Conservation (phyloP, 257 asterid genomes). For the Solanum ossicruentum region DNA sequence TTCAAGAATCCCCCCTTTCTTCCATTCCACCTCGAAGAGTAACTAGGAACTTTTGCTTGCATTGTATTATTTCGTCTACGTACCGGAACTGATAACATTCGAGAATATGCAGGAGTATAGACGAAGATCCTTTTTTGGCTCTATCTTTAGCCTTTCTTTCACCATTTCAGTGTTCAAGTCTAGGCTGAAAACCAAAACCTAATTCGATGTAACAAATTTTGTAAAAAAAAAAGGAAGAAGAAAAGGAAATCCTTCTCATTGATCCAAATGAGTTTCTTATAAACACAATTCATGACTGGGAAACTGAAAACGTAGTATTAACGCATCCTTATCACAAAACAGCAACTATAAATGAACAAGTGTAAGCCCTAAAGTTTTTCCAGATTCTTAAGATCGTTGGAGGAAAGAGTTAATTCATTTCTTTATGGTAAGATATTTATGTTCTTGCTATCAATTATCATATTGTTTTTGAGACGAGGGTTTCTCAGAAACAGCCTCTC, state of each 20-base stretch:
- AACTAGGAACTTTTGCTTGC: too few species aligned
- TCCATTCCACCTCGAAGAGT: too few species aligned
- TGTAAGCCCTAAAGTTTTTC: not conserved
- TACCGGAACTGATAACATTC: too few species aligned
- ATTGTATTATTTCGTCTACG: too few species aligned
- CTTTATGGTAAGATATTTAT: not conserved
- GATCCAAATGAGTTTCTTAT: not conserved
- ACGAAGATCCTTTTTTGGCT: too few species aligned
- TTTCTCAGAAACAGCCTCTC: too few species aligned
- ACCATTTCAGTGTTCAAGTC: not conserved
- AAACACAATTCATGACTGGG: not conserved
- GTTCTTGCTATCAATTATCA: not conserved
- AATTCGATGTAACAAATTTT: not conserved
- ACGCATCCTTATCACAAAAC: not conserved
- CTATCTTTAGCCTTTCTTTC: not conserved
- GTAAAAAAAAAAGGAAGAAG: not conserved
- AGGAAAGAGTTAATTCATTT: not conserved
- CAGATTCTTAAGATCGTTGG: not conserved
- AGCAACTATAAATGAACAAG: not conserved
- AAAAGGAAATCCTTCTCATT: not conserved
- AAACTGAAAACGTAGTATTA: not conserved
- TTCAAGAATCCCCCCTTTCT: too few species aligned
- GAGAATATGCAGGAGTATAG: too few species aligned
- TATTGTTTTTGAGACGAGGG: too few species aligned
- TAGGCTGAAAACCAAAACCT: not conserved